phyloP scores from a whole-genome alignment of 345 rosid species.

The Cardiospermum halicacabum region DNA sequence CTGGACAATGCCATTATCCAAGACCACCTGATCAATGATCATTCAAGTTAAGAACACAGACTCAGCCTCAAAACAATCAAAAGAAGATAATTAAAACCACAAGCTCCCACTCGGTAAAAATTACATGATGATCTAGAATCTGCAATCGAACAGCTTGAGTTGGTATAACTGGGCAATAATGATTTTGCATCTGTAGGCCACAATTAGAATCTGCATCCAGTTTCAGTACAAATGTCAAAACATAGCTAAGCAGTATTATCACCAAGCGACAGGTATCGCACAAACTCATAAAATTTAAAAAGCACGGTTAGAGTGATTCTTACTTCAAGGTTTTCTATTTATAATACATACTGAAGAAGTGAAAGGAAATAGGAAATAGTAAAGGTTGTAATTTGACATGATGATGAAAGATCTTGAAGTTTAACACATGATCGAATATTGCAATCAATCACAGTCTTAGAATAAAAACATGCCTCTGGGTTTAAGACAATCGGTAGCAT shows the following conservation, averaged over 20 bases:
- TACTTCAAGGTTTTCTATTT: too few species aligned
- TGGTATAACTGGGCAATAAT: conserved; percentile 28
- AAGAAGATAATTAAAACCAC: too few species aligned
- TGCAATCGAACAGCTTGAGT: conserved; percentile 46
- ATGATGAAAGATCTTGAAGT: too few species aligned
- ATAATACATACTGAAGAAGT: too few species aligned
- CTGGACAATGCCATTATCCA: conserved; percentile 70
- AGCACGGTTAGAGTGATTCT: neutral
- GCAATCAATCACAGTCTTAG: too few species aligned
- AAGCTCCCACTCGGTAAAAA: too few species aligned
- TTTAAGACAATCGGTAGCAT: conserved; percentile 7
- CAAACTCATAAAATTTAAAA: conserved; percentile 8
- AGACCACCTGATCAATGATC: conserved; percentile 45
- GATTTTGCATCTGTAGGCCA: conserved; percentile 14
- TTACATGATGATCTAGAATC: conserved; percentile 56
- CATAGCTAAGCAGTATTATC: neutral
- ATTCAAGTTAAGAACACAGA: conserved; percentile 25
- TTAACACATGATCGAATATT: too few species aligned
- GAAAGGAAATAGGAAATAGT: neutral
- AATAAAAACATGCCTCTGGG: conserved; percentile 18
- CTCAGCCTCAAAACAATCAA: too few species aligned
- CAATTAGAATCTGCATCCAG: conserved; percentile 29
- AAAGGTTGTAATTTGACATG: too few species aligned
- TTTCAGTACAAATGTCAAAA: conserved; percentile 1
- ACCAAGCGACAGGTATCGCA: neutral